A percentile compares a stretch with the other conserved stretches of the same genome.
phyloP scores from a whole-genome alignment of 805 yeast species.

The Starmerella riodocensis region DNA sequence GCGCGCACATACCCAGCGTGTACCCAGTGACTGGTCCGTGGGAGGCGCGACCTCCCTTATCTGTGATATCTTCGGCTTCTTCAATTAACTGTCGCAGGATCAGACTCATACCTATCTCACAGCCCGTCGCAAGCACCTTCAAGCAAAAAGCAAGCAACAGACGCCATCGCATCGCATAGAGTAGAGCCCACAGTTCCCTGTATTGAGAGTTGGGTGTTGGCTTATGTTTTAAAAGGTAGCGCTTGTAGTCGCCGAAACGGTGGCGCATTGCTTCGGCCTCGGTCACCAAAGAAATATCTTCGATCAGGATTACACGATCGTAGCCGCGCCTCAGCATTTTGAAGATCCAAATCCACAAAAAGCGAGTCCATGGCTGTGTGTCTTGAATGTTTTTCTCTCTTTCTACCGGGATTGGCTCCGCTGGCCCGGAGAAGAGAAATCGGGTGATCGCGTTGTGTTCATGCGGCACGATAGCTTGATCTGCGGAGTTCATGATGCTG shows the following conservation, averaged over 20 bases:
- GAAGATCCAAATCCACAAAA: slow-evolving; percentile 41
- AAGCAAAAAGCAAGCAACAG: slow-evolving; percentile 4
- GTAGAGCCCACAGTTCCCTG: slow-evolving; percentile 16
- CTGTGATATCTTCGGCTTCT: slow-evolving; percentile 11
- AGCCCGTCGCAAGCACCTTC: slow-evolving; percentile 4
- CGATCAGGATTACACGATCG: slow-evolving; percentile 16
- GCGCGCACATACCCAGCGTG: slow-evolving; percentile 49
- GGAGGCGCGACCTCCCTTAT: slow-evolving; percentile 2
- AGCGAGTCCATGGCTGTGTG: slow-evolving; percentile 28
- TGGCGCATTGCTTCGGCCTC: slow-evolving; percentile 12
- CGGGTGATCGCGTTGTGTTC: slow-evolving; percentile 13
- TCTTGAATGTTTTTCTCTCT: slow-evolving; percentile 15
- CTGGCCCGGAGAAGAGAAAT: slow-evolving; percentile 11
- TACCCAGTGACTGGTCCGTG: slow-evolving; percentile 56
- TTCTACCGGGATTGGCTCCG: slow-evolving; percentile 18
- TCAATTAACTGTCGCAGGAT: slow-evolving; percentile 13
- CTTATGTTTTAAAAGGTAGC: slow-evolving; percentile 9
- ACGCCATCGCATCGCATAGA: slow-evolving; percentile 16
- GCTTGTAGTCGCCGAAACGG: slow-evolving; percentile 11
- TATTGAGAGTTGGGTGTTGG: slow-evolving; percentile 6
- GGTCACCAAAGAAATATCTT: slow-evolving; percentile 16
- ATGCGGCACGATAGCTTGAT: slow-evolving; percentile 8
- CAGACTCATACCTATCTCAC: slow-evolving; percentile 15
- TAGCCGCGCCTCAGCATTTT: slow-evolving; percentile 33
- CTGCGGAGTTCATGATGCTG: not conserved